Evolutionary conservation across 1,284 basidiomycete genomes (phyloP).

Genomic region (Chondrostereum purpureum): DNA sequence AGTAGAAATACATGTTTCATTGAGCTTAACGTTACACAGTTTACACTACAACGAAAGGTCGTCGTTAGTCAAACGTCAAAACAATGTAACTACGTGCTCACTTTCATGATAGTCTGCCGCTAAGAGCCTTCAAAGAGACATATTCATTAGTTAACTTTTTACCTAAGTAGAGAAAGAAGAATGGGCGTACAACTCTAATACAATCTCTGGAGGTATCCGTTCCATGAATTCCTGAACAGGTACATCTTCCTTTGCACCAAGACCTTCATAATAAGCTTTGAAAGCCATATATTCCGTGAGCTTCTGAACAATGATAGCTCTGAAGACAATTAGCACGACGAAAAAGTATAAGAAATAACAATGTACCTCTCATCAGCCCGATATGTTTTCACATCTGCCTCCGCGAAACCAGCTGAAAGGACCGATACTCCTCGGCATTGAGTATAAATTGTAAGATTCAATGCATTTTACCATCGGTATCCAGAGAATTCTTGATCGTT

Average conservation of each 20-base stretch:
- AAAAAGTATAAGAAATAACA: constrained; percentile 20
- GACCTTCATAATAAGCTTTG: constrained; percentile 62
- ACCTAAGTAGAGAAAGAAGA: constrained; percentile 4
- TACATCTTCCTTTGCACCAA: constrained; percentile 58
- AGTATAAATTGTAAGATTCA: too few species aligned
- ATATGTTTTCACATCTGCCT: constrained; percentile 42
- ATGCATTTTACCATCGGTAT: constrained; percentile 30
- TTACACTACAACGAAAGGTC: too few species aligned
- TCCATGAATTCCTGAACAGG: constrained; percentile 69
- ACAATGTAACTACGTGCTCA: constrained; percentile 19
- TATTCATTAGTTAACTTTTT: constrained; percentile 1
- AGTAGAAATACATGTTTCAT: too few species aligned
- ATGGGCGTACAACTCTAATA: constrained; percentile 69
- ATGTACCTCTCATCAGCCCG: constrained; percentile 30
- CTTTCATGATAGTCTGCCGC: constrained; percentile 74
- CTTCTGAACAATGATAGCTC: constrained; percentile 74
- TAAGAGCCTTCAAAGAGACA: constrained; percentile 39
- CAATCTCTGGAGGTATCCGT: constrained; percentile 73
- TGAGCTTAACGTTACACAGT: too few species aligned
- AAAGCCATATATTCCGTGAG: constrained; percentile 78
- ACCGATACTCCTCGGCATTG: too few species aligned
- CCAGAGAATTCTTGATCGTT: constrained; percentile 41
- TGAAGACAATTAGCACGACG: constrained; percentile 20
- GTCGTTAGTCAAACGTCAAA: too few species aligned
- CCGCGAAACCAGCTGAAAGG: constrained; percentile 39